Percentiles rank a stretch among this genome's conserved stretches.
Evolutionary conservation across 2,329 filamentous ascomycete species (phyloP).

Genomic region (Endothia cerciana): DNA sequence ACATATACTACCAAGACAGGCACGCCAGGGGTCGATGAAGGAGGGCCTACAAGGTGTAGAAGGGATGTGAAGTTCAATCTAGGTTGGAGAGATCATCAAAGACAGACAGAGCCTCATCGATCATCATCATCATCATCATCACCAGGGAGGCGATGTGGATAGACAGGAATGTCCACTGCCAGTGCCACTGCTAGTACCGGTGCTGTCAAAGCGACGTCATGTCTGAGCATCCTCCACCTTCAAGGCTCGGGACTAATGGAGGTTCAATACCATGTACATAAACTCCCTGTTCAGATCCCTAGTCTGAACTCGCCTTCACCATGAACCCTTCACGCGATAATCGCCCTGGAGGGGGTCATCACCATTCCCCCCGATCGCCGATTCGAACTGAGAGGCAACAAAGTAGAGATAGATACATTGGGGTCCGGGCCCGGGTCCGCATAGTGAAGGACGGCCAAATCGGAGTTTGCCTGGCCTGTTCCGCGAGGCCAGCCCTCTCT

Average conservation of each 20-base stretch:
- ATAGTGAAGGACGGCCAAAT: slow-evolving; percentile 19
- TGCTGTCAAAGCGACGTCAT: background rate
- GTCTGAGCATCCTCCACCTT: background rate
- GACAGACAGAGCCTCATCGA: slow-evolving; percentile 27
- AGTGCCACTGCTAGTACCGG: background rate
- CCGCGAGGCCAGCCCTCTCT: slow-evolving; percentile 15
- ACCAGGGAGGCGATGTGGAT: no score
- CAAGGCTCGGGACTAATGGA: background rate
- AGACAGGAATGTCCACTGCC: background rate
- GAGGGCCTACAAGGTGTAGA: no score
- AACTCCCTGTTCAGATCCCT: background rate
- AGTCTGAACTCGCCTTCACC: background rate
- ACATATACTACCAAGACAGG: background rate
- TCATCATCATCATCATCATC: no score
- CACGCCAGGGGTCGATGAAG: no score
- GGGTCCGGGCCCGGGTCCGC: slow-evolving; percentile 5
- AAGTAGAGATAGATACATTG: slow-evolving; percentile 4
- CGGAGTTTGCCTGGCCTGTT: slow-evolving; percentile 20
- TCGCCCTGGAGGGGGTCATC: background rate
- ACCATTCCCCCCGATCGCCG: background rate
- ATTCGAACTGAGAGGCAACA: background rate
- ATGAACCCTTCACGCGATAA: background rate
- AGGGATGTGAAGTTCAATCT: slow-evolving; percentile 4
- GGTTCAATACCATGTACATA: no score
- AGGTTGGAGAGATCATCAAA: slow-evolving; percentile 19